These are phyloP conservation scores for Quercus mongolica DNA, from an alignment of 306 rosid species.

Conservation along the genomic window DNA sequence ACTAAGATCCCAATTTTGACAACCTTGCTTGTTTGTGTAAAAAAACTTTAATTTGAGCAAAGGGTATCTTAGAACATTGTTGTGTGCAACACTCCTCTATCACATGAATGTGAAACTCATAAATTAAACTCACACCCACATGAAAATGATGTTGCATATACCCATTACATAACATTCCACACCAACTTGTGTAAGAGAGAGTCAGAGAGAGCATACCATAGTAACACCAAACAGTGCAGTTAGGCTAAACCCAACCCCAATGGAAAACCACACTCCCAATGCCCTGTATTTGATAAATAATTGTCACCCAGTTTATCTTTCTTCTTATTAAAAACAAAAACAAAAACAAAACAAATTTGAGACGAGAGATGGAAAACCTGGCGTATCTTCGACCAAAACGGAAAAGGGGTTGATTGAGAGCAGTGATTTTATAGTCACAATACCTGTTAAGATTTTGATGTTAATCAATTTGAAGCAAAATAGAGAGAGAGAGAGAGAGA, in stretches of 20 bases:
- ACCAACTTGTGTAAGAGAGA: background rate
- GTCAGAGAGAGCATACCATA: conserved; percentile 20
- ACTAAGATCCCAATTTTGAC: too few relatives aligned
- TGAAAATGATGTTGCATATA: background rate
- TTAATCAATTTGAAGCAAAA: background rate
- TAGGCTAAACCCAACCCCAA: conserved; percentile 60
- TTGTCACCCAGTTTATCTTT: background rate
- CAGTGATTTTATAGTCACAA: conserved; percentile 49
- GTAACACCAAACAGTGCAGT: conserved; percentile 47
- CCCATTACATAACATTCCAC: too few relatives aligned
- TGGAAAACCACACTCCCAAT: conserved; percentile 55
- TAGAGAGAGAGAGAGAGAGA: background rate
- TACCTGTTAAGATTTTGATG: background rate
- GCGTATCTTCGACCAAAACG: conserved; percentile 46
- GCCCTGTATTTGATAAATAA: conserved; percentile 21
- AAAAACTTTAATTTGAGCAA: too few relatives aligned
- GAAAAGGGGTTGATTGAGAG: conserved; percentile 53
- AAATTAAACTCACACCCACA: too few relatives aligned
- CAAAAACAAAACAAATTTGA: background rate
- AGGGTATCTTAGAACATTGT: too few relatives aligned
- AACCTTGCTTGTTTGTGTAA: too few relatives aligned
- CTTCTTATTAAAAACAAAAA: background rate
- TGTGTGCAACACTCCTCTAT: too few relatives aligned
- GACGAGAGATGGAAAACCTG: conserved; percentile 18
- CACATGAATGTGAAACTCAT: too few relatives aligned